Evolutionary conservation across 306 rosid genomes (phyloP), one percentile per base, ranked within the genome.

Genomic region (Citrullus colocynthis): DNA sequence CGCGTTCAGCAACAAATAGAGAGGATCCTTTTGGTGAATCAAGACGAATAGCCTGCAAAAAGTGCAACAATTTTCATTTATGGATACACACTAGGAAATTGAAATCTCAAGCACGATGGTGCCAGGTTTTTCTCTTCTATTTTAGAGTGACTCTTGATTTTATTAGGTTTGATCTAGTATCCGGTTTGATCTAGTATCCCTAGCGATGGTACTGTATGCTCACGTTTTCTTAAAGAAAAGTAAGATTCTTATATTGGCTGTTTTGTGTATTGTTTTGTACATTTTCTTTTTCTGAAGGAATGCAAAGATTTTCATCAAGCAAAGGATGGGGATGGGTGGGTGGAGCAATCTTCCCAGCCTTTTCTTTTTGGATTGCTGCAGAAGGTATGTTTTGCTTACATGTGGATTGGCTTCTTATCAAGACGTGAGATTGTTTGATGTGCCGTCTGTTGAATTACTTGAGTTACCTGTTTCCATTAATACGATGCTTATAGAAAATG

Each of bases 261-360:
- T 79, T 82, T 24, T 80, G 62, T 9, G 59, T 82, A 84, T 80
- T 67, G 69, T 79, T 65, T 18, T 77, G 79, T 79, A 63, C 12
- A 48, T 83, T 83, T 73, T 80, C 20, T 15, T 78, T 52, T 3
- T 89, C 80, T 80, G 52, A 81, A 95, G 99, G 99, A 96, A 73
- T 96, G 99, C 81, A 91, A 91, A 82, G 97, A 96, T 70, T 93
- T 88, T 79, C 99, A 96, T 88, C 99, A 80, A 88, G 99, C 98
- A 18, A 96, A 91, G 81, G 99, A 96, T 80, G 98, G 99, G 70
- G 99, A 96, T 76, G 99, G 98, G 78, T 96, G 99, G 99, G 96
- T 92, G 59, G 99, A 96, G 84, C 98, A 96, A 87, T 92, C 96
- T 87, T 88, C 90, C 62, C 97, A 91, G 80, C 97, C 97, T 48